Evolutionary conservation across 345 rosid genomes (phyloP).

Genomic region (Xanthoceras sorbifolium): DNA sequence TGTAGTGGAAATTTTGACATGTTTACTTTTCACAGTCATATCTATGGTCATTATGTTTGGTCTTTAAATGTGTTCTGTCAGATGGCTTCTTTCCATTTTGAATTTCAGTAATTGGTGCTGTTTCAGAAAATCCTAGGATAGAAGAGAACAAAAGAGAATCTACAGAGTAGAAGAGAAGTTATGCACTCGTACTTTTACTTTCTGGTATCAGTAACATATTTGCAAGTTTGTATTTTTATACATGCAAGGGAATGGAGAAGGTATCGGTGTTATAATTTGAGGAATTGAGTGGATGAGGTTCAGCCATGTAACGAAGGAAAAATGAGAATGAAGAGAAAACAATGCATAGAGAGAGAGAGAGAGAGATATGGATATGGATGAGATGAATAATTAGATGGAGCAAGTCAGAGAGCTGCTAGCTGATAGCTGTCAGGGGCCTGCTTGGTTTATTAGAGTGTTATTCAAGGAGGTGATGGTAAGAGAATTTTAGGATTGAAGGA

Average conservation of each 20-base stretch:
- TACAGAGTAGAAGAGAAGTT: neutral
- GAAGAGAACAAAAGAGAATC: neutral
- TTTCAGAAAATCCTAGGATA: neutral
- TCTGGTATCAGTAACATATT: neutral
- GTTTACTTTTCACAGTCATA: neutral
- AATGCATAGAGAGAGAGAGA: neutral
- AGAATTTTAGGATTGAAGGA: neutral
- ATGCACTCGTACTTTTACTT: neutral
- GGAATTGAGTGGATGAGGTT: neutral
- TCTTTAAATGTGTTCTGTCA: neutral
- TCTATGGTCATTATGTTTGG: neutral
- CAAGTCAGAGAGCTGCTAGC: no score
- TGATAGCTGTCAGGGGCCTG: no score
- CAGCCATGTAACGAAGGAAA: neutral
- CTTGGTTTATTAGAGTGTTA: neutral
- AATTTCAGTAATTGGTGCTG: neutral
- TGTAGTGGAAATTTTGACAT: neutral
- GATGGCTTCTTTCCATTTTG: neutral
- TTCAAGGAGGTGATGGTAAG: neutral
- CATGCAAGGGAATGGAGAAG: neutral
- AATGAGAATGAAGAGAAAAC: neutral
- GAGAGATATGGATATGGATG: neutral
- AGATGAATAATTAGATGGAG: neutral
- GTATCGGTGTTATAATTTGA: neutral
- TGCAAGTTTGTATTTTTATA: neutral